Evolutionary conservation across 805 yeast genomes (phyloP).

Genomic region (Cyberlindnera maritima): DNA sequence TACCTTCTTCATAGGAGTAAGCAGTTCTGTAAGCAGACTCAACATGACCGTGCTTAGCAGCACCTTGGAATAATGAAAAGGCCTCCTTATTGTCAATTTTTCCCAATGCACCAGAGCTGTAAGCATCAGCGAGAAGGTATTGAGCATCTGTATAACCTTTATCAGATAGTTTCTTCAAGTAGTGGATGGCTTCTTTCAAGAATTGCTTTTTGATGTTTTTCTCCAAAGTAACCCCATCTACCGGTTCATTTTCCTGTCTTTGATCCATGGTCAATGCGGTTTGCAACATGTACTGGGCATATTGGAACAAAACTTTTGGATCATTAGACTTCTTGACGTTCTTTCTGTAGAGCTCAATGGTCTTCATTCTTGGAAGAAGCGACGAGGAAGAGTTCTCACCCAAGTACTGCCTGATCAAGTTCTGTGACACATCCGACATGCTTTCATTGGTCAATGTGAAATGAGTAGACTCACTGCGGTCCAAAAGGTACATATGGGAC

Average conservation of each 20-base stretch:
- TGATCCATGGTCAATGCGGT: slow-evolving; percentile 66
- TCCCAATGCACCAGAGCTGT: slow-evolving; percentile 80
- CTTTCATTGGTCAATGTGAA: slow-evolving; percentile 38
- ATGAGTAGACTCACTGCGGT: slow-evolving; percentile 32
- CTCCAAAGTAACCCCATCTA: slow-evolving; percentile 27
- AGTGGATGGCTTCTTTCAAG: slow-evolving; percentile 72
- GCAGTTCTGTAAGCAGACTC: slow-evolving; percentile 93
- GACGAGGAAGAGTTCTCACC: slow-evolving; percentile 45
- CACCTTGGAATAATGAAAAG: slow-evolving; percentile 71
- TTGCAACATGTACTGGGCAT: slow-evolving; percentile 86
- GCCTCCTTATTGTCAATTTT: slow-evolving; percentile 78
- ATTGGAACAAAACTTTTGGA: slow-evolving; percentile 82
- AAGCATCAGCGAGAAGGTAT: slow-evolving; percentile 87
- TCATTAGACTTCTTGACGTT: slow-evolving; percentile 85
- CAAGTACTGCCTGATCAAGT: slow-evolving; percentile 47
- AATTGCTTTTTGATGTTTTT: slow-evolving; percentile 49
- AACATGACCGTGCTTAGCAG: slow-evolving; percentile 91
- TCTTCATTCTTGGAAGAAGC: slow-evolving; percentile 72
- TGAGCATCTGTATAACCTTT: slow-evolving; percentile 89
- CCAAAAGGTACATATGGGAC: slow-evolving; percentile 39
- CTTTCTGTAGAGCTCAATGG: slow-evolving; percentile 81
- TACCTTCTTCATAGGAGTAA: slow-evolving; percentile 87
- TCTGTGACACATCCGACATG: slow-evolving; percentile 51
- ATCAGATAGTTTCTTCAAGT: slow-evolving; percentile 68
- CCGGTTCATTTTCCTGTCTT: slow-evolving; percentile 3